Evolutionary conservation across 768 basidiomycete genomes (phyloP), one percentile per base, ranked within the genome.

Genomic region (Trichaptum fuscoviolaceum): DNA sequence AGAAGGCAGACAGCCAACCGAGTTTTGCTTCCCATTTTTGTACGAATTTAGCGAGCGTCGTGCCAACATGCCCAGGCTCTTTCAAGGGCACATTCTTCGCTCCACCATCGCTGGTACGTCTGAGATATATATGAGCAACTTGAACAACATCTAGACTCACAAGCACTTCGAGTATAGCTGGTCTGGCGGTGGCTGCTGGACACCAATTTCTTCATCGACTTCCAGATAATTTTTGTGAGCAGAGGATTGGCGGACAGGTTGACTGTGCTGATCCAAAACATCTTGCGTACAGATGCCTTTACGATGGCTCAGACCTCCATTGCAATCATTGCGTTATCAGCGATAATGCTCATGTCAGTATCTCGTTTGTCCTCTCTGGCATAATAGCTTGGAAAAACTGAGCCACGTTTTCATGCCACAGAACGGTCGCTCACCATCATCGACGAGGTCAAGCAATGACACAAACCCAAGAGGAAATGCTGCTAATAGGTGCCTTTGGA

Each of bases 251-350:
- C 6, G 24, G 15, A 20, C 12, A 12, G 59, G 59, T 7, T 15
- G 12, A 5, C 12, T 9, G 30, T 5, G 23, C 23, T 61, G 30
- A 61, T 23, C n/a, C n/a, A n/a, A n/a, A 61, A 20, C 3, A 61
- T 34, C 35, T 25, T 24, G 36, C 27, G 23, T 36, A 4, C 42
- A 66, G 67, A 66, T 68, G 70, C 52, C 77, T 89, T 70, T 86
- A 88, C 70, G 35, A 73, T 89, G 72, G 86, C 87, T 64, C 92
- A 93, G 74, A 88, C 87, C n/a, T 84, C 85, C 0, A 86, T 93
- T 26, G 88, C 90, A 17, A 81, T 87, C 58, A 76, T 91, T 25
- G 87, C 88, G 34, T 84, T 92, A 27, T 81, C 81, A n/a, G 82
- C 83, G 20, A 75, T 93, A 68, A 82, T 90, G 69, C 78, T 85